phyloP scores from a whole-genome alignment of 2,329 filamentous ascomycete species.

The Fusarium mangiferae region DNA sequence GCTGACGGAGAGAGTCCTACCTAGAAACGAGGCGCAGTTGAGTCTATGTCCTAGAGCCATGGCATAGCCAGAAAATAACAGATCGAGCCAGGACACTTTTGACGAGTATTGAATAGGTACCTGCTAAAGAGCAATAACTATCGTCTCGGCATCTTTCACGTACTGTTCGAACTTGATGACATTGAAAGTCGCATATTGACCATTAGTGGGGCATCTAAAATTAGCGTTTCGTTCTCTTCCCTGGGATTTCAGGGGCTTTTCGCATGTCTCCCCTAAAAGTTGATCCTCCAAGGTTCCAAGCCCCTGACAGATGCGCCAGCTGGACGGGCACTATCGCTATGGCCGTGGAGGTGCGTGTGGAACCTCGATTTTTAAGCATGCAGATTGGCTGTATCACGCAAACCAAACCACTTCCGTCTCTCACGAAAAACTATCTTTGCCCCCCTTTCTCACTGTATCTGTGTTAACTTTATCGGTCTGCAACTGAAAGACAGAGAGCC shows the following conservation, averaged over 20 bases:
- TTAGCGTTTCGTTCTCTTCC: slow-evolving; percentile 28
- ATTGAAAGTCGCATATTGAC: slow-evolving; percentile 14
- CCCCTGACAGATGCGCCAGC: slow-evolving; percentile 30
- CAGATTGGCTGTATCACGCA: slow-evolving; percentile 37
- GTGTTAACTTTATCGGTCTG: neutral
- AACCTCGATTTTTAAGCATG: slow-evolving; percentile 1
- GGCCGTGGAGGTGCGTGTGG: slow-evolving; percentile 15
- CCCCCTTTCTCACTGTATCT: slow-evolving; percentile 28
- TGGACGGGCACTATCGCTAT: slow-evolving; percentile 20
- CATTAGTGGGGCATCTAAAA: slow-evolving; percentile 36
- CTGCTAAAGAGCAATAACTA: neutral
- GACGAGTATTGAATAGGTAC: neutral
- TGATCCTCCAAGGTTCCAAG: slow-evolving; percentile 11
- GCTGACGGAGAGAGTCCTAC: slow-evolving; percentile 21
- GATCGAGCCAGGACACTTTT: neutral
- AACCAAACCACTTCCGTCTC: slow-evolving; percentile 28
- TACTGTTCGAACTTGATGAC: slow-evolving; percentile 24
- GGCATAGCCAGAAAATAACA: neutral
- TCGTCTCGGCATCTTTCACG: neutral
- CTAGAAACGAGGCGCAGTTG: neutral
- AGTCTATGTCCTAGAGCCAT: neutral
- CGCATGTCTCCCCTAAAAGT: slow-evolving; percentile 12
- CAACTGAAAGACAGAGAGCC: neutral
- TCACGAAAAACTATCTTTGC: slow-evolving; percentile 24
- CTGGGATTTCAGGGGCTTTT: slow-evolving; percentile 26